Evolutionary conservation across 2,329 filamentous ascomycete genomes (phyloP).

Genomic region (Ploettnerulaceae sp.): DNA sequence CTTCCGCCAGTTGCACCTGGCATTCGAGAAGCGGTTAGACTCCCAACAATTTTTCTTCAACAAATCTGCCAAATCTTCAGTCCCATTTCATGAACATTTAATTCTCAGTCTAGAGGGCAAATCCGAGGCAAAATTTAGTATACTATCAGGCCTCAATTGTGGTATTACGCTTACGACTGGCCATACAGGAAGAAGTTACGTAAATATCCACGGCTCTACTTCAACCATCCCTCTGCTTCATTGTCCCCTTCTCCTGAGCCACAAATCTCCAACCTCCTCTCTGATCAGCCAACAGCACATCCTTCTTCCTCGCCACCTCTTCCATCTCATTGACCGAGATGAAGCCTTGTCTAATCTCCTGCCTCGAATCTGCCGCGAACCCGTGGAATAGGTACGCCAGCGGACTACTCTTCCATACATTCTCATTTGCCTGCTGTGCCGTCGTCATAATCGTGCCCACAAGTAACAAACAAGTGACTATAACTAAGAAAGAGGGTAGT

Average conservation of each 20-base stretch:
- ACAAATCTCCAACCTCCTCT: constrained; percentile 1
- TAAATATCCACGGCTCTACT: not conserved
- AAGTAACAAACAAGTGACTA: not conserved
- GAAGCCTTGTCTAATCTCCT: not conserved
- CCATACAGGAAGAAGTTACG: not conserved
- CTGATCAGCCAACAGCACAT: not conserved
- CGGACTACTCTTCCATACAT: constrained; percentile 8
- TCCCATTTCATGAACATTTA: too few species aligned
- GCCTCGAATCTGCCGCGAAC: not conserved
- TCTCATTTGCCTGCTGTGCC: not conserved
- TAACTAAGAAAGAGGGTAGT: not conserved
- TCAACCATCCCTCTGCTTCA: not conserved
- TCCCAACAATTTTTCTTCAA: not conserved
- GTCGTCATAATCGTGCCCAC: constrained; percentile 1
- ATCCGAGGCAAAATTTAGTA: too few species aligned
- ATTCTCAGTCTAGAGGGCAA: too few species aligned
- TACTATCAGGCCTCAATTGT: too few species aligned
- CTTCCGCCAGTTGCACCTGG: not conserved
- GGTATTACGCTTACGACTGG: too few species aligned
- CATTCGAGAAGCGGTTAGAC: not conserved
- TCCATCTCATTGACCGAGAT: constrained; percentile 5
- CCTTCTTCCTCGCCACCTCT: not conserved
- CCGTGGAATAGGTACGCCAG: constrained; percentile 2
- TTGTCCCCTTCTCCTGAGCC: not conserved
- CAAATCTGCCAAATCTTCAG: not conserved